Percentiles rank a stretch among this genome's conserved stretches.
Evolutionary conservation across 2,329 filamentous ascomycete species (phyloP).

Genomic region (Colletotrichum brevisporum): DNA sequence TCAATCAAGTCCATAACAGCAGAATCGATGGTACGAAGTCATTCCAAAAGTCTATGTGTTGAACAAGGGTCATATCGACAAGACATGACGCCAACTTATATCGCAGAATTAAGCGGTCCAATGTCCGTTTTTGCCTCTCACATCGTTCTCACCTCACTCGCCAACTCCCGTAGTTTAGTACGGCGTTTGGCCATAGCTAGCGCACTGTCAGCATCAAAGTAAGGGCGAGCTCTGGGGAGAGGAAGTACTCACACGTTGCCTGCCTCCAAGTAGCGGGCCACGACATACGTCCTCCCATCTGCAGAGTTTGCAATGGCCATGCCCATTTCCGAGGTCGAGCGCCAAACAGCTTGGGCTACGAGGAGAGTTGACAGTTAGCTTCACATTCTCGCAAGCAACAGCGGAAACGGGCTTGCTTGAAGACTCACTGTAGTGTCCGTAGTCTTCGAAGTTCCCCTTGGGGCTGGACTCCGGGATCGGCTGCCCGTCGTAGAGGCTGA

Average conservation of each 20-base stretch:
- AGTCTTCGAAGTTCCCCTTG: slow-evolving; percentile 17
- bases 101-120: not conserved
- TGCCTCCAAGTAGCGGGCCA: slow-evolving; percentile 50
- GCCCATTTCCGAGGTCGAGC: slow-evolving; percentile 47
- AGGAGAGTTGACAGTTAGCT: not conserved
- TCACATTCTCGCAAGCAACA: not conserved
- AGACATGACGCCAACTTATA: not conserved
- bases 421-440: slow-evolving; percentile 47
- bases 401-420: not conserved
- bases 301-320: slow-evolving; percentile 46
- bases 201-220: not conserved
- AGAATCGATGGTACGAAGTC: too few species aligned
- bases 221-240: too few species aligned
- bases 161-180: not conserved
- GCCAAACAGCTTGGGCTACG: slow-evolving; percentile 49
- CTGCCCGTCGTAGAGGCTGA: slow-evolving; percentile 8
- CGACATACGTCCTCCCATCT: slow-evolving; percentile 48
- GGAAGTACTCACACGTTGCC: slow-evolving; percentile 45
- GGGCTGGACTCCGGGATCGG: not conserved
- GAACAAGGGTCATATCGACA: not conserved
- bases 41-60: slow-evolving; percentile 1
- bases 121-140: too few species aligned
- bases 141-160: too few species aligned
- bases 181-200: not conserved
- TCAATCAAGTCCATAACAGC: too few species aligned